Percentiles rank a stretch among this genome's conserved stretches.
phyloP scores from a whole-genome alignment of 2,329 filamentous ascomycete genomes.

The Colletotrichum tamarilloi region DNA sequence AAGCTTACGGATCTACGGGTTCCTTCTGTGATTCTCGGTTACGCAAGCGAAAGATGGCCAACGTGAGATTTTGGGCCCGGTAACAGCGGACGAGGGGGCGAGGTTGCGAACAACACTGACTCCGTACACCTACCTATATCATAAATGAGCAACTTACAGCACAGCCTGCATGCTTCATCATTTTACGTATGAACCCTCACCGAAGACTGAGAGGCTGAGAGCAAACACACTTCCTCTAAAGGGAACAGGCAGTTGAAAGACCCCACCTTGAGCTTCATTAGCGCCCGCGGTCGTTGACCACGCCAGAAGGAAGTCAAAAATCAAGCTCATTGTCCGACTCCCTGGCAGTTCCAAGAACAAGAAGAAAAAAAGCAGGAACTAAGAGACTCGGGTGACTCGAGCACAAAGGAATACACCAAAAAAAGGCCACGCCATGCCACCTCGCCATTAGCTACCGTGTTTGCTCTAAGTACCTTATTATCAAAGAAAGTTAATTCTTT shows the following conservation, averaged over 20 bases:
- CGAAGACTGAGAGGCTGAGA: too few relatives aligned
- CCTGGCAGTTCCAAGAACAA: not conserved
- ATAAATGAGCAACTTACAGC: constrained; percentile 4
- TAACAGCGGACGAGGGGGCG: not conserved
- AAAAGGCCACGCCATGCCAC: constrained; percentile 2
- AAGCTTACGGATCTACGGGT: constrained; percentile 8
- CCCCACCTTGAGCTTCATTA: not conserved
- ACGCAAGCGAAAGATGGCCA: not conserved
- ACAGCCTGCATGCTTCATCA: constrained; percentile 9
- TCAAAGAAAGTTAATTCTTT: too few relatives aligned
- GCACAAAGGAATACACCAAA: not conserved
- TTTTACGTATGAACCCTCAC: constrained; percentile 1
- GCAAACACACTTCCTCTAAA: not conserved
- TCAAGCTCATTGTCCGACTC: not conserved
- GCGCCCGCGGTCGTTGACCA: not conserved
- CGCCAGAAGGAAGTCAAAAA: not conserved
- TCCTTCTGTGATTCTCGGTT: not conserved
- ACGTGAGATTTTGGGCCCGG: constrained; percentile 35
- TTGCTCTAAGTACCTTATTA: too few relatives aligned
- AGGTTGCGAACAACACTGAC: not conserved
- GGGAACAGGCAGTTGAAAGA: not conserved
- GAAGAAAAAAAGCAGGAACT: not conserved
- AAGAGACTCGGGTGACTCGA: constrained; percentile 18
- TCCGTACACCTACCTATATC: not conserved
- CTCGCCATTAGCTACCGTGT: constrained; percentile 34